Conservation (phyloP, 441 rosid species). For the Brassica balearica region DNA sequence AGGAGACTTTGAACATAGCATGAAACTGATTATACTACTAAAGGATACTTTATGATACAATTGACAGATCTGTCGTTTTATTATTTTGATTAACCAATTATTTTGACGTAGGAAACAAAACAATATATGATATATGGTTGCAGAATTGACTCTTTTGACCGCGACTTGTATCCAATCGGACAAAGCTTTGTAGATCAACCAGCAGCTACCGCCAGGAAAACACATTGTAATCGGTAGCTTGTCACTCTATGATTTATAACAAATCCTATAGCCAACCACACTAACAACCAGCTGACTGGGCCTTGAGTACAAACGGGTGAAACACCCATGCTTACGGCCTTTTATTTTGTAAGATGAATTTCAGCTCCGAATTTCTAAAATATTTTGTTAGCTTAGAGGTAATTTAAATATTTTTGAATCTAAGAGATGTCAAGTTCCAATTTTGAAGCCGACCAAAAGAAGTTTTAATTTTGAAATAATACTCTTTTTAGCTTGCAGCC, state of each 20-base stretch:
- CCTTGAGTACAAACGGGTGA: background rate
- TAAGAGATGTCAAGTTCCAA: background rate
- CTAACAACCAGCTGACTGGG: background rate
- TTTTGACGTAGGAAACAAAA: background rate
- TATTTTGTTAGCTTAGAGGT: background rate
- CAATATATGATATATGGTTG: conserved; percentile 14
- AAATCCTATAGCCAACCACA: background rate
- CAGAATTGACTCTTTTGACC: too few species aligned
- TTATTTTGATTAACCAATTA: conserved; percentile 34
- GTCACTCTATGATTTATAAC: background rate
- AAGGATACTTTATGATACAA: too few species aligned
- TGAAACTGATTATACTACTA: too few species aligned
- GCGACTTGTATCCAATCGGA: too few species aligned
- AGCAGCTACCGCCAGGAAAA: background rate
- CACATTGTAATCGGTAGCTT: background rate
- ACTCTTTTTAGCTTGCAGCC: too few species aligned
- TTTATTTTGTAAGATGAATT: background rate
- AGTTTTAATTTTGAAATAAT: too few species aligned
- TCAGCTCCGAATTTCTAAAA: background rate
- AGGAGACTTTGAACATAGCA: too few species aligned
- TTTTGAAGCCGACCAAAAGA: background rate
- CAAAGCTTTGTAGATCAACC: background rate
- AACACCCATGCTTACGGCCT: conserved; percentile 1
- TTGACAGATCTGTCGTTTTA: conserved; percentile 2
- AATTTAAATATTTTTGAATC: background rate